These are phyloP conservation scores for Termitomyces sp. DNA, from an alignment of 768 basidiomycete genomes.

Conservation along the genomic window DNA sequence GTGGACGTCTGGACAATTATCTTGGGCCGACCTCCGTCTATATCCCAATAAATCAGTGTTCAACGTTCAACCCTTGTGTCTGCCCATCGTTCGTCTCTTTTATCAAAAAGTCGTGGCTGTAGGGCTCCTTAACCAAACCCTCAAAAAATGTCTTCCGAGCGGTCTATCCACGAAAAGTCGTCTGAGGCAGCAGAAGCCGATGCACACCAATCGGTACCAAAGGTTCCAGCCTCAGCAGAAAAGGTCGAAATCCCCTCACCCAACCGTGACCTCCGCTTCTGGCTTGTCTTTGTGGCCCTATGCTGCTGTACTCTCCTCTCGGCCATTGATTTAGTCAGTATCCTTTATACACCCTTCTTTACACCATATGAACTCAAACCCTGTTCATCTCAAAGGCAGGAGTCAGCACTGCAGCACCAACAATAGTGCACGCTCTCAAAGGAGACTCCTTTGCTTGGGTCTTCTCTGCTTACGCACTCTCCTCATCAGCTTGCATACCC, in stretches of 20 bases:
- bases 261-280: conserved; percentile 5
- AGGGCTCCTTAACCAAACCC: too few species aligned
- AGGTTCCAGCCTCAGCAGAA: neutral
- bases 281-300: conserved; percentile 14
- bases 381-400: conserved; percentile 16
- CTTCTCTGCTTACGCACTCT: conserved; percentile 25
- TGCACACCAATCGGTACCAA: neutral
- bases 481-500: conserved; percentile 30
- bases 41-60: too few species aligned
- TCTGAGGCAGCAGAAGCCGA: neutral
- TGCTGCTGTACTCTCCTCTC: conserved; percentile 8
- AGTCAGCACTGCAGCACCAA: conserved; percentile 27
- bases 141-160: neutral
- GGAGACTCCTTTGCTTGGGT: conserved; percentile 27
- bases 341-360: neutral
- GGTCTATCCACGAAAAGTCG: neutral
- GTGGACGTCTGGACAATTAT: too few species aligned
- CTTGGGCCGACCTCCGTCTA: too few species aligned
- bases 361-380: neutral
- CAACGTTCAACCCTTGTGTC: too few species aligned
- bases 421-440: conserved; percentile 28
- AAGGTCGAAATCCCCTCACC: neutral
- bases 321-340: conserved; percentile 11
- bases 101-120: too few species aligned
- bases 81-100: too few species aligned